Evolutionary conservation across 2,329 filamentous ascomycete genomes (phyloP), one percentile per base, ranked within the genome.

Genomic region (Pseudogymnoascus sp.): DNA sequence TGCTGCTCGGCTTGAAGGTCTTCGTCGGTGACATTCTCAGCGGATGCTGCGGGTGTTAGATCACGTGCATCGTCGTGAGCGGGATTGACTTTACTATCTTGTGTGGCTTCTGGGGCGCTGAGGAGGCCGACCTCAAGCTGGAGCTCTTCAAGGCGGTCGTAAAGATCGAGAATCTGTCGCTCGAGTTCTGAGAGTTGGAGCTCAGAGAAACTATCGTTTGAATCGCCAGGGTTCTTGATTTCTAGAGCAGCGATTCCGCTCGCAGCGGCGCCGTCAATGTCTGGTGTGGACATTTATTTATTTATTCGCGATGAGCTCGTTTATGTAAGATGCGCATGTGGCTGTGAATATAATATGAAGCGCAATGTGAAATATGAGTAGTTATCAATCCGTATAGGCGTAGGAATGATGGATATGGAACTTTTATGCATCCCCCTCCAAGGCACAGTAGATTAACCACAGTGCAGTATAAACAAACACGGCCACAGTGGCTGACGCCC

Each of bases 71-170:
- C 19, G 21, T 13, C 15, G 58, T 1, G 23, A 57, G 35, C 3
- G 58, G 12, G 39, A 30, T 33, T 23, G 45, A 61, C 58, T 55
- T 55, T 65, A 69, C 69, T 67, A 48, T 64, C 41, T 57, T 67
- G 66, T 21, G 69, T 59, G 2, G 67, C 59, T 26, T 69, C 67
- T 61, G 75, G 74, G 60, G 74, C 73, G 65, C 77, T 72, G 10
- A 91, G 73, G 37, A 94, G 77, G 35, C 85, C 85, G 60, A 85
- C 82, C 73, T 94, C 86, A 19, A 92, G 74, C 67, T 85, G 82
- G 45, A 92, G 77, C 70, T 89, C 83, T 67, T 86, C 83, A 23
- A 90, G 75, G 65, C 81, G 80, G 70, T 91, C 85, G 72, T 90
- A 88, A 56, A 92, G 79, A 38, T 83, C 79, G 34, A 94, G 76